These are phyloP conservation scores for Bombardia bombarda DNA, from an alignment of 495 filamentous ascomycete species.

Conservation along the genomic window DNA sequence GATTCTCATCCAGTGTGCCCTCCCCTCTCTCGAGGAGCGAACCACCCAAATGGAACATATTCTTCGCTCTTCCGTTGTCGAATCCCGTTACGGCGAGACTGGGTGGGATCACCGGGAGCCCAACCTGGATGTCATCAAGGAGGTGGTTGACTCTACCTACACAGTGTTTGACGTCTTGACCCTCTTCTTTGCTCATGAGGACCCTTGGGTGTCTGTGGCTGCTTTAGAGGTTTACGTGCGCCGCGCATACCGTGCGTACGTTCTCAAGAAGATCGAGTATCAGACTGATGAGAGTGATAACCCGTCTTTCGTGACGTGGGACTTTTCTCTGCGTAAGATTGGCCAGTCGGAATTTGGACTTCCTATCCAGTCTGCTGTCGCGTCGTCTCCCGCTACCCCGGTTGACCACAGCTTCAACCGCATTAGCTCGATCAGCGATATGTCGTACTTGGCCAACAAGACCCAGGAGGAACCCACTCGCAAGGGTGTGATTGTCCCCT, in stretches of 20 bases:
- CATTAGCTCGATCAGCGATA: slow-evolving; percentile 90
- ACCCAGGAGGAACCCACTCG: slow-evolving; percentile 66
- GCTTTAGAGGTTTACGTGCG: slow-evolving; percentile 94
- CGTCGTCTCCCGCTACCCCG: slow-evolving; percentile 83
- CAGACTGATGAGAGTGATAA: slow-evolving; percentile 64
- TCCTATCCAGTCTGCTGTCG: slow-evolving; percentile 61
- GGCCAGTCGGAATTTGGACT: slow-evolving; percentile 82
- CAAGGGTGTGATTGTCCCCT: slow-evolving; percentile 89
- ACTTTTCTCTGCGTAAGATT: slow-evolving; percentile 88
- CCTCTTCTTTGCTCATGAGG: slow-evolving; percentile 85
- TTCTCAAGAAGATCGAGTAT: slow-evolving; percentile 81
- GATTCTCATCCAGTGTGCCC: slow-evolving; percentile 90
- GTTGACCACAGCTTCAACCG: slow-evolving; percentile 61
- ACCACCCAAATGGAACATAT: slow-evolving; percentile 98
- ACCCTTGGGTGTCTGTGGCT: slow-evolving; percentile 91
- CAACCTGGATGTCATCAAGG: slow-evolving; percentile 76
- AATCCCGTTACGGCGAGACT: slow-evolving; percentile 93
- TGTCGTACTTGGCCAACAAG: slow-evolving; percentile 72
- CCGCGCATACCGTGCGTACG: slow-evolving; percentile 92
- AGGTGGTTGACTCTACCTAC: slow-evolving; percentile 96
- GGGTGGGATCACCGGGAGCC: slow-evolving; percentile 96
- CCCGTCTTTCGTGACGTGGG: slow-evolving; percentile 84
- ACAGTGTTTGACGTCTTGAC: slow-evolving; percentile 95
- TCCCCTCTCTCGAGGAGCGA: slow-evolving; percentile 92
- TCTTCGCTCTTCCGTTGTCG: slow-evolving; percentile 90